Evolutionary conservation across 164 flowering plant genomes (phyloP).

Genomic region (Vitis cinerea): DNA sequence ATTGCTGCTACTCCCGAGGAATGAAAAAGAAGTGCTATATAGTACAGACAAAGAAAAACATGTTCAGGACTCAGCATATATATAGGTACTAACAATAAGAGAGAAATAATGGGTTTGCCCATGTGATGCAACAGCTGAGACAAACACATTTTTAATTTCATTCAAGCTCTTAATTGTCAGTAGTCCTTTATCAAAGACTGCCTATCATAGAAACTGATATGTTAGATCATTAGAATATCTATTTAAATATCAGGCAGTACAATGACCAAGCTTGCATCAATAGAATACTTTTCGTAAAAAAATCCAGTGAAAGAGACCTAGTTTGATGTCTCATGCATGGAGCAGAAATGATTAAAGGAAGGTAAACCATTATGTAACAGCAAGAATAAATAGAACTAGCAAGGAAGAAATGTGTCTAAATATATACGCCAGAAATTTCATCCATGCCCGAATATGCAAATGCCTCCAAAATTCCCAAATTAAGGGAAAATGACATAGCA

Average conservation of each 20-base stretch:
- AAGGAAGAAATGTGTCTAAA: background rate
- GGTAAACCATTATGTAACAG: background rate
- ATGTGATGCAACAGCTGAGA: conserved; percentile 64
- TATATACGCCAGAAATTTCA: no score
- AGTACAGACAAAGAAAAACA: no score
- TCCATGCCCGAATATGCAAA: no score
- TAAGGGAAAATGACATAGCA: no score
- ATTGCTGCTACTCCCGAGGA: no score
- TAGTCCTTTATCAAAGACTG: conserved; percentile 41
- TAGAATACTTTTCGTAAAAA: background rate
- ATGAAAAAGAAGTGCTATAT: no score
- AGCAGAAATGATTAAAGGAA: background rate
- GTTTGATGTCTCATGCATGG: background rate
- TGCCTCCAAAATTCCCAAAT: no score
- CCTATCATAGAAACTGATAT: conserved; percentile 32
- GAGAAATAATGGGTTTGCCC: no score
- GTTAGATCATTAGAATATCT: background rate
- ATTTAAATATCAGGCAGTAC: background rate
- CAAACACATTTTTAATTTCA: conserved; percentile 67
- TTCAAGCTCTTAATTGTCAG: conserved; percentile 39
- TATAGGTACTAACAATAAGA: no score
- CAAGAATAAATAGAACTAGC: background rate
- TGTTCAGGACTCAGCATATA: no score
- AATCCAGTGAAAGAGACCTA: no score
- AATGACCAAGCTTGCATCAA: background rate